Percentiles rank a stretch among this genome's conserved stretches.
These are phyloP conservation scores for Phytophthora hibernalis DNA, from an alignment of 352 stramenopile species.

Conservation along the genomic window DNA sequence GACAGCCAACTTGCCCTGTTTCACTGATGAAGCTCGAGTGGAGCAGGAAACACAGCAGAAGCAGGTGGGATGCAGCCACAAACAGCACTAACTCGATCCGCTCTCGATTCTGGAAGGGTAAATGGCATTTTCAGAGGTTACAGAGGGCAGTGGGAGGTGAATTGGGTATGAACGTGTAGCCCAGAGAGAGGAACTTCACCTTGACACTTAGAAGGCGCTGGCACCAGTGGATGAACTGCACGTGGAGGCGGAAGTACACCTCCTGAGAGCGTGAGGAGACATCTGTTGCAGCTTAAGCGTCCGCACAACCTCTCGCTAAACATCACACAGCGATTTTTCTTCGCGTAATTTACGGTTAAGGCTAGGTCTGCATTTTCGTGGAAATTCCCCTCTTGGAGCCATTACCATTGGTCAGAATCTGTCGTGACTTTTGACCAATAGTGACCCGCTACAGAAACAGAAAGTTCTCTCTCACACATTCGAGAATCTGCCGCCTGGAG, in stretches of 20 bases:
- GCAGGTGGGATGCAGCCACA: slow-evolving; percentile 54
- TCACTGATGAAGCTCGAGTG: slow-evolving; percentile 64
- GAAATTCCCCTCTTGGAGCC: too few relatives aligned
- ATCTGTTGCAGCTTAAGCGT: too few relatives aligned
- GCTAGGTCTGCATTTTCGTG: too few relatives aligned
- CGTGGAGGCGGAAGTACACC: slow-evolving; percentile 82
- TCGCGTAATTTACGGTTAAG: too few relatives aligned
- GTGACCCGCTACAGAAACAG: too few relatives aligned
- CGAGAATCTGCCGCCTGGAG: too few relatives aligned
- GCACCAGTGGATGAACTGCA: slow-evolving; percentile 58
- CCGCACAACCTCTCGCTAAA: too few relatives aligned
- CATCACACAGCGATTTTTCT: too few relatives aligned
- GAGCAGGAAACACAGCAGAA: slow-evolving; percentile 57
- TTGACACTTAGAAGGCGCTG: slow-evolving; percentile 49
- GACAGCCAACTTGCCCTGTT: slow-evolving; percentile 37
- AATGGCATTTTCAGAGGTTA: neutral
- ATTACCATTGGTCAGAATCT: too few relatives aligned
- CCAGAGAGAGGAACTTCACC: slow-evolving; percentile 32
- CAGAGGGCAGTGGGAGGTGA: slow-evolving; percentile 5
- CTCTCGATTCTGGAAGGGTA: slow-evolving; percentile 48
- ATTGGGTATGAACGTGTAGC: slow-evolving; percentile 6
- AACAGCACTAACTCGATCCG: slow-evolving; percentile 70
- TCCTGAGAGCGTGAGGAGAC: too few relatives aligned
- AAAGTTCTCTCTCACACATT: too few relatives aligned
- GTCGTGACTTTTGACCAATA: too few relatives aligned